Conservation (phyloP, 805 yeast species). For the Yamadazyma olivae region DNA sequence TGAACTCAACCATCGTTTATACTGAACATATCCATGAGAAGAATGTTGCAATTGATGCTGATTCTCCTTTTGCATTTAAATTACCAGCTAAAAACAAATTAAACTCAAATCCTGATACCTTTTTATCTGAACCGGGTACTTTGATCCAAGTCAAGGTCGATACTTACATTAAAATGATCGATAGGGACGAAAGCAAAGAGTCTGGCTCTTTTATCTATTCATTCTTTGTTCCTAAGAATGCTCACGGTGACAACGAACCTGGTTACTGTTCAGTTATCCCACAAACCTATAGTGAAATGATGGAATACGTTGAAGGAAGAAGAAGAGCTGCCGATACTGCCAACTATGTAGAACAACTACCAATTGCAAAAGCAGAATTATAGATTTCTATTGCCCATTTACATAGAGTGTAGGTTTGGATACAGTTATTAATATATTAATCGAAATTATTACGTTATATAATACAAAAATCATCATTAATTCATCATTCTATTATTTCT, state of each 20-base stretch:
- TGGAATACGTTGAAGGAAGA: slow-evolving; percentile 85
- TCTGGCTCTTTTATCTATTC: slow-evolving; percentile 89
- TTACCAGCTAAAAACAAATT: slow-evolving; percentile 57
- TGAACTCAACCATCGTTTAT: slow-evolving; percentile 80
- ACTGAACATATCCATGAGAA: slow-evolving; percentile 63
- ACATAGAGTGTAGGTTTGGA: too few species aligned
- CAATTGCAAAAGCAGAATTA: too few species aligned
- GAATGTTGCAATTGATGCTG: slow-evolving; percentile 18
- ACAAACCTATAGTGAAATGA: slow-evolving; percentile 87
- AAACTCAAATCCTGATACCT: slow-evolving; percentile 50
- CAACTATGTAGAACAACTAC: slow-evolving; percentile 46
- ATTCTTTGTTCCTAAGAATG: slow-evolving; percentile 73
- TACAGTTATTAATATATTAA: slow-evolving; percentile 9
- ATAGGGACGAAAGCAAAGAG: slow-evolving; percentile 56
- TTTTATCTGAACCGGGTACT: slow-evolving; percentile 76
- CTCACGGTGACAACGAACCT: slow-evolving; percentile 39
- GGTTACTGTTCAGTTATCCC: slow-evolving; percentile 81
- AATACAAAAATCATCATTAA: slow-evolving; percentile 2
- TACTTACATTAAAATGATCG: slow-evolving; percentile 69
- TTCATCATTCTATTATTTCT: neutral
- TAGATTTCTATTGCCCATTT: neutral
- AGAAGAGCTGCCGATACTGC: slow-evolving; percentile 87
- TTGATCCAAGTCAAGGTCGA: slow-evolving; percentile 87
- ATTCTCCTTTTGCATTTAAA: slow-evolving; percentile 48
- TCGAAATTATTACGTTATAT: slow-evolving; percentile 6